These are phyloP conservation scores for Moesziomyces globuligerus DNA, from an alignment of 1,284 basidiomycete genomes.

Conservation along the genomic window DNA sequence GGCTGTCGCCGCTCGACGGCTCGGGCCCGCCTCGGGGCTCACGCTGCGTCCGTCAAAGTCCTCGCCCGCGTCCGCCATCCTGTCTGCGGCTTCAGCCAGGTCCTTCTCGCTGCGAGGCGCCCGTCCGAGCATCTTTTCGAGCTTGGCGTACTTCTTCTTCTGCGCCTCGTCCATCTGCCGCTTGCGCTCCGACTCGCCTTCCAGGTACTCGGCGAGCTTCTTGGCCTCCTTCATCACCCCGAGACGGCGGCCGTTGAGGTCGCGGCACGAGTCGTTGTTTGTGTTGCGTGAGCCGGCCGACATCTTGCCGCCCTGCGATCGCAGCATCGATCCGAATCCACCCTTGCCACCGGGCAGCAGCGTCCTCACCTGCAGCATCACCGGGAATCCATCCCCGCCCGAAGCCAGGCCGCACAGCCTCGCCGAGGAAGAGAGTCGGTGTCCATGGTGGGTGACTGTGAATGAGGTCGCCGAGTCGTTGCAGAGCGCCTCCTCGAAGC, in stretches of 20 bases:
- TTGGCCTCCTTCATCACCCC: conserved; percentile 97
- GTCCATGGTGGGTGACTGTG: conserved; percentile 22
- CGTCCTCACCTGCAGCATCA: conserved; percentile 46
- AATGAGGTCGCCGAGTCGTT: conserved; percentile 9
- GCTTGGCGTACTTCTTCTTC: conserved; percentile 83
- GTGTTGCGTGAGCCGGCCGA: conserved; percentile 72
- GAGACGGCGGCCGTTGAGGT: conserved; percentile 86
- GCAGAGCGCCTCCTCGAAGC: conserved; percentile 23
- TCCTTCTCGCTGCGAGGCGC: conserved; percentile 57
- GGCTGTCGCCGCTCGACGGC: conserved; percentile 3
- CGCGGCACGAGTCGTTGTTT: conserved; percentile 94
- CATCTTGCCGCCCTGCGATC: conserved; percentile 97
- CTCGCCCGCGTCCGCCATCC: conserved; percentile 60
- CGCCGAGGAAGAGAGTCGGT: conserved; percentile 3
- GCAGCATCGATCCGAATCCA: conserved; percentile 93
- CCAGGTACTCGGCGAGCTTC: conserved; percentile 89
- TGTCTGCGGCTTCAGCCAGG: conserved; percentile 65
- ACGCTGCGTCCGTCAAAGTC: conserved; percentile 45
- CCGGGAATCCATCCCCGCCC: conserved; percentile 10
- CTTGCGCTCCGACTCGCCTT: conserved; percentile 82
- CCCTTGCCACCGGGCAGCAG: conserved; percentile 85
- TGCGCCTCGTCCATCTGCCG: conserved; percentile 74
- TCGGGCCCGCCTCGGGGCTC: conserved; percentile 22
- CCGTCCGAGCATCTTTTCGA: conserved; percentile 72
- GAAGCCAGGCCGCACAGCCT: conserved; percentile 5